Evolutionary conservation across 495 filamentous ascomycete genomes (phyloP).

Genomic region (Aspergillus sparsus): DNA sequence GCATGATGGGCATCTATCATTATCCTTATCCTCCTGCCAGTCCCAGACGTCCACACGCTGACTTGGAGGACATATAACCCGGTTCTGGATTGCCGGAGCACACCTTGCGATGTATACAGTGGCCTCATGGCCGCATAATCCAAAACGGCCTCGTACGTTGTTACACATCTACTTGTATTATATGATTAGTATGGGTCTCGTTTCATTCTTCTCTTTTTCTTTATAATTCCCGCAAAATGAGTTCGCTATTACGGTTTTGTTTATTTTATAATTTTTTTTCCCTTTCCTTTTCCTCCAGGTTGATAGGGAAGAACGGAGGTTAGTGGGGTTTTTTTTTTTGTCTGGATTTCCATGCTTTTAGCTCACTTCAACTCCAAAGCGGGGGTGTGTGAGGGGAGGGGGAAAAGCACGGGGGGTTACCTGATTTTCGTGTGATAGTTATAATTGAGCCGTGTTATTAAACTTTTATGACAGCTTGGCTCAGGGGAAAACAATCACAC

Average conservation of each 20-base stretch:
- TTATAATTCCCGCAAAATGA: background rate
- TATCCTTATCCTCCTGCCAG: conserved; percentile 28
- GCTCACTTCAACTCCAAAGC: too few relatives aligned
- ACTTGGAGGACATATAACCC: conserved; percentile 23
- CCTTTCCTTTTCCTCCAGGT: too few relatives aligned
- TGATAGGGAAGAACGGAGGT: too few relatives aligned
- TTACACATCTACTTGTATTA: conserved; percentile 22
- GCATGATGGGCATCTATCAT: conserved; percentile 24
- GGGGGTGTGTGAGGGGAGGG: too few relatives aligned
- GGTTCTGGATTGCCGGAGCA: conserved; percentile 23
- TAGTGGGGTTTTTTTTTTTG: too few relatives aligned
- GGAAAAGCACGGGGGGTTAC: too few relatives aligned
- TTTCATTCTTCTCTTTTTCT: conserved; percentile 1
- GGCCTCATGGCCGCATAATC: conserved; percentile 26
- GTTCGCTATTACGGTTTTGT: background rate
- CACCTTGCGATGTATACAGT: conserved; percentile 29
- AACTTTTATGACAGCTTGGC: background rate
- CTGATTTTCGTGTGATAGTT: background rate
- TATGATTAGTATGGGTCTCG: background rate
- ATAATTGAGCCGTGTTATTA: background rate
- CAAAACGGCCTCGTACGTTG: conserved; percentile 26
- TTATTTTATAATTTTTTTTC: background rate
- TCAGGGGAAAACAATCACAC: background rate
- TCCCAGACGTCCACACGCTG: conserved; percentile 28
- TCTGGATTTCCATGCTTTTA: too few relatives aligned